Evolutionary conservation across 1,284 basidiomycete genomes (phyloP), one percentile per base, ranked within the genome.

Genomic region (Stereum hirsutum): DNA sequence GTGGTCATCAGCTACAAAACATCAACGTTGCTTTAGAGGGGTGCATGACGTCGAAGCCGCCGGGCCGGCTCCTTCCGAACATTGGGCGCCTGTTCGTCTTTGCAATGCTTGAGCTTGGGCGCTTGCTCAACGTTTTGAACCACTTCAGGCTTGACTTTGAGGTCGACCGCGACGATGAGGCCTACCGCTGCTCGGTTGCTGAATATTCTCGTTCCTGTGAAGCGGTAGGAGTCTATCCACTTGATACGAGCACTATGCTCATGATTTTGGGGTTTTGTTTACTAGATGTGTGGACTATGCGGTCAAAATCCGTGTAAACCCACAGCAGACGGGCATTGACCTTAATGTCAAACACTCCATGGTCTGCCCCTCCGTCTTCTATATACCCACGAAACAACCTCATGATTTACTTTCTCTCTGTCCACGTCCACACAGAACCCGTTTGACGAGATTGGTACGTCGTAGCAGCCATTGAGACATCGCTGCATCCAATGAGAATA

Each of bases 331-430:
- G 42, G 92, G 90, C 15, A 81, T 97, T 38, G 93, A 97, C 71
- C 83, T 86, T 42, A 91, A 85, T 63, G 92, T 95, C 53, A 97
- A 97, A 73, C 93, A 97, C 66, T 94, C 90, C 2, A 96, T 97
- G 92, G 93, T 92, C 53, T 54, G 80, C 53, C 15, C 32, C 11
- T 15, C 25, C 3, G 15, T 14, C 20, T 11, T 11, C 26, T n/a
- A n/a, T n/a, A n/a, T n/a, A n/a, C n/a, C n/a, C n/a, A n/a, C n/a
- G n/a, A n/a, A n/a, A n/a, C n/a, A n/a, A n/a, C n/a, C n/a, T 34
- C n/a, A 17, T 48, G 20, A 24, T 36, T 20, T 27, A 21, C 24
- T 3, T 28, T 43, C 10, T 42, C 24, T 7, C 34, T 23, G 28
- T 38, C 35, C 20, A 21, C 8, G 38, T 19, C 14, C 37, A 38